Percentiles rank a stretch among this genome's conserved stretches.
Conservation (phyloP, 2,329 filamentous ascomycete species). For the Calonectria fujianensis region DNA sequence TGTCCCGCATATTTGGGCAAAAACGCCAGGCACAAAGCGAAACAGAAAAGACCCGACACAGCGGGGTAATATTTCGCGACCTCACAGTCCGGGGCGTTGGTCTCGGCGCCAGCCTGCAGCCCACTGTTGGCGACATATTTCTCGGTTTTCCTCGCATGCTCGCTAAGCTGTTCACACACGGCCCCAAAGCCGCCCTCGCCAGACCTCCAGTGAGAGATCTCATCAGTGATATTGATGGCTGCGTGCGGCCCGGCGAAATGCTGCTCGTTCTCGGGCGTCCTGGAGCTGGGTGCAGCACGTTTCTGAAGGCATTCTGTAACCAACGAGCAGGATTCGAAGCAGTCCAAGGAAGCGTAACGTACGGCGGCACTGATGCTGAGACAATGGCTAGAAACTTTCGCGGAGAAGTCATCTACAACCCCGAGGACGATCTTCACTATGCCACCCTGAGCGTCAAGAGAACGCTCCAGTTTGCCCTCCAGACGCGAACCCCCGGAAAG, state of each 20-base stretch:
- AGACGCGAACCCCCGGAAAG: constrained; percentile 75
- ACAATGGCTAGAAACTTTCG: constrained; percentile 73
- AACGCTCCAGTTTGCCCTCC: constrained; percentile 80
- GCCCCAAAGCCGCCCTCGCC: constrained; percentile 69
- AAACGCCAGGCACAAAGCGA: constrained; percentile 79
- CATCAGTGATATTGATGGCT: constrained; percentile 79
- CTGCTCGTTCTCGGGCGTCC: constrained; percentile 80
- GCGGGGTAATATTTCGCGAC: constrained; percentile 81
- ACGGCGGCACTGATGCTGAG: constrained; percentile 69
- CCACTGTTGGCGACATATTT: constrained; percentile 79
- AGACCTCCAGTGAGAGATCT: constrained; percentile 79
- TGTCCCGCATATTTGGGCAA: constrained; percentile 83
- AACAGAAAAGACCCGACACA: constrained; percentile 81
- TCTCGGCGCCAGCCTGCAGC: constrained; percentile 74
- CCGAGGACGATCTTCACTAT: constrained; percentile 82
- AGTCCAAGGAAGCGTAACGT: constrained; percentile 79
- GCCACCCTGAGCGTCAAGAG: constrained; percentile 80
- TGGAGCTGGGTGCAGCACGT: constrained; percentile 81
- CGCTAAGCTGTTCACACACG: constrained; percentile 69
- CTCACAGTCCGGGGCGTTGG: constrained; percentile 83
- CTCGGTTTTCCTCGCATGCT: constrained; percentile 68
- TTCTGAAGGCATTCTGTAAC: constrained; percentile 84
- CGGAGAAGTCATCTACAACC: constrained; percentile 80
- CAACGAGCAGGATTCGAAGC: constrained; percentile 78
- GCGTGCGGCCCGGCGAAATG: constrained; percentile 82